Percentiles rank a stretch among this genome's conserved stretches.
Evolutionary conservation across 1,284 basidiomycete genomes (phyloP).

Genomic region (Fereydounia khargensis): DNA sequence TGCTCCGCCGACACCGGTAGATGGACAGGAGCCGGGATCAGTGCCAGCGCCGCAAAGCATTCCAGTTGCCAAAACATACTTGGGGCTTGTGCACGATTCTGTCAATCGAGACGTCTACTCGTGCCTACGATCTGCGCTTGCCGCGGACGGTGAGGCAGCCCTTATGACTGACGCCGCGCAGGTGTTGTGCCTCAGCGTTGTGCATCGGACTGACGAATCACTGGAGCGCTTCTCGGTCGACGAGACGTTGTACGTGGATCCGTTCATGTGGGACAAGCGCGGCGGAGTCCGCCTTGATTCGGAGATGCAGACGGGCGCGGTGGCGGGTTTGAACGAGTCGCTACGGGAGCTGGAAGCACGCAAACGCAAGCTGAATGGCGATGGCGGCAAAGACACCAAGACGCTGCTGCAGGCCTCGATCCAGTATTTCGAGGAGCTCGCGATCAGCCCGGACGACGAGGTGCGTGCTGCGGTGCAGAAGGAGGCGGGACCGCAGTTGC

Average conservation of each 20-base stretch:
- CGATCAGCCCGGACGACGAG: constrained; percentile 5
- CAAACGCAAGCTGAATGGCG: constrained; percentile 16
- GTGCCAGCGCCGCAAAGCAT: not conserved
- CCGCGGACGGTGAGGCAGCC: constrained; percentile 24
- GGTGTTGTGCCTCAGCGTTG: constrained; percentile 19
- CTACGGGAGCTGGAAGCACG: constrained; percentile 15
- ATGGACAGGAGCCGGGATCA: not conserved
- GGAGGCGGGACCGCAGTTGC: constrained; percentile 19
- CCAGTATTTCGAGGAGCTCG: constrained; percentile 22
- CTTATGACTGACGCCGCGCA: constrained; percentile 17
- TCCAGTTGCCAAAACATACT: constrained; percentile 8
- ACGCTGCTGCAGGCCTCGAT: constrained; percentile 16
- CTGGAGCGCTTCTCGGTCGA: constrained; percentile 14
- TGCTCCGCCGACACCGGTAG: not conserved
- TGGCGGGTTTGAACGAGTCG: constrained; percentile 7
- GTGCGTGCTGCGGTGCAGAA: constrained; percentile 8
- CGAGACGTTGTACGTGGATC: constrained; percentile 26
- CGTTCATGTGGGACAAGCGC: constrained; percentile 29
- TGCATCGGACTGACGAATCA: constrained; percentile 5
- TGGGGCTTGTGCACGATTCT: constrained; percentile 24
- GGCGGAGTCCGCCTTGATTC: constrained; percentile 22
- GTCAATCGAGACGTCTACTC: constrained; percentile 25
- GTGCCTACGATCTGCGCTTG: constrained; percentile 22
- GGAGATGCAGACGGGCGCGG: constrained; percentile 15
- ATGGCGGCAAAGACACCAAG: constrained; percentile 1